Percentiles rank a stretch among this genome's conserved stretches.
Conservation (phyloP, 2,329 filamentous ascomycete genomes). For the Diaporthe eres region DNA sequence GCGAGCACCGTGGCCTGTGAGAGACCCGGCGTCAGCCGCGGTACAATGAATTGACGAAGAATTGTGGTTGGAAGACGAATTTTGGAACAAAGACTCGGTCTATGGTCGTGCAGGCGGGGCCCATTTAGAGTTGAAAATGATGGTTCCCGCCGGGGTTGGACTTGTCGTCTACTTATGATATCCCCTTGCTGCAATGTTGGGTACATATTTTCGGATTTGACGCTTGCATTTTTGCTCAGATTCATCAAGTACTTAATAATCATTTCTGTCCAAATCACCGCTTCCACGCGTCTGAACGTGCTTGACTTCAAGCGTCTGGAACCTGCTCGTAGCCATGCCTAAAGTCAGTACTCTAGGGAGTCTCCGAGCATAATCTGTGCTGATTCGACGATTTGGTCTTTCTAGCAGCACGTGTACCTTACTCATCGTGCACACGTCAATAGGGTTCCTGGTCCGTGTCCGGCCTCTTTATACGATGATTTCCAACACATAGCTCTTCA, state of each 20-base stretch:
- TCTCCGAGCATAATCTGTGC: too few relatives aligned
- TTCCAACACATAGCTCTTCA: background rate
- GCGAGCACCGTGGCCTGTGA: background rate
- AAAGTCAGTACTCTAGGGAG: too few relatives aligned
- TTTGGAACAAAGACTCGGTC: background rate
- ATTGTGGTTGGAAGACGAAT: background rate
- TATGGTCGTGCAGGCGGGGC: background rate
- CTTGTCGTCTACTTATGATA: conserved; percentile 39
- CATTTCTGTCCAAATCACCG: background rate
- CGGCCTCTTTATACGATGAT: background rate
- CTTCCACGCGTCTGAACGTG: background rate
- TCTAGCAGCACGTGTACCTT: background rate
- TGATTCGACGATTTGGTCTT: too few relatives aligned
- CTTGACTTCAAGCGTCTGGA: background rate
- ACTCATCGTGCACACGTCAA: background rate
- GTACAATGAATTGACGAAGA: background rate
- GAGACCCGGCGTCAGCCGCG: background rate
- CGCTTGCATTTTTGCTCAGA: background rate
- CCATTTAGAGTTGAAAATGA: conserved; percentile 14
- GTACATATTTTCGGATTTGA: conserved; percentile 28
- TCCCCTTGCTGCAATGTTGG: conserved; percentile 40
- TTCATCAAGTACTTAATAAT: conserved; percentile 9
- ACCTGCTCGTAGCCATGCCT: too few relatives aligned
- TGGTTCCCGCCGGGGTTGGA: conserved; percentile 6
- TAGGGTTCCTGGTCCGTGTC: background rate